These are phyloP conservation scores for Pulveroboletus frians DNA, from an alignment of 768 basidiomycete species.

Conservation along the genomic window DNA sequence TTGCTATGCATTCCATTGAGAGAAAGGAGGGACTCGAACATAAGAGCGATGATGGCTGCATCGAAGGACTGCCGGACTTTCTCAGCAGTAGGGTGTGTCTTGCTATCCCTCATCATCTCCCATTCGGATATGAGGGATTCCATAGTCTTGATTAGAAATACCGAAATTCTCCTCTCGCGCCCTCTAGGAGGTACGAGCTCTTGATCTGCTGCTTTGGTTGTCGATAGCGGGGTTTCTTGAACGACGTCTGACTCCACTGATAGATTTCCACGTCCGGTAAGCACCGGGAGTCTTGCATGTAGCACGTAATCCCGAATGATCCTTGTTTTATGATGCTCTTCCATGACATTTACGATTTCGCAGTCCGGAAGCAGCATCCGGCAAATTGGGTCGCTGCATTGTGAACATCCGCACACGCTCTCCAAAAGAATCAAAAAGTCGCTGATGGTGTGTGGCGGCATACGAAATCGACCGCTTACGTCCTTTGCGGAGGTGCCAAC, in stretches of 20 bases:
- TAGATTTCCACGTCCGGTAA: constrained; percentile 17
- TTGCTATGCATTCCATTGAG: constrained; percentile 62
- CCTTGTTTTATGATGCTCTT: constrained; percentile 51
- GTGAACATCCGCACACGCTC: constrained; percentile 54
- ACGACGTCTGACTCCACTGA: background rate
- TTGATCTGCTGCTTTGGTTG: constrained; percentile 11
- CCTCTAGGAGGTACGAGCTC: constrained; percentile 45
- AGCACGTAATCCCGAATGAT: constrained; percentile 70
- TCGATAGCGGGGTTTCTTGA: constrained; percentile 5
- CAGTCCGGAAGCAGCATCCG: constrained; percentile 65
- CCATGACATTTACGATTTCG: constrained; percentile 52
- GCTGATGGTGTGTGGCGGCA: constrained; percentile 49
- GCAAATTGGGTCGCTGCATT: constrained; percentile 41
- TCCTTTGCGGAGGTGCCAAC: constrained; percentile 38
- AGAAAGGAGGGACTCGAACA: constrained; percentile 62
- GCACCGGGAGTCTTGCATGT: constrained; percentile 52
- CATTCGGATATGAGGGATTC: constrained; percentile 47
- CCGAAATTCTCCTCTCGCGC: constrained; percentile 58
- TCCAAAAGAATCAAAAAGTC: constrained; percentile 65
- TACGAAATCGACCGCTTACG: constrained; percentile 33
- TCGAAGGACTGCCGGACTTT: constrained; percentile 65
- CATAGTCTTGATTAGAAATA: constrained; percentile 59
- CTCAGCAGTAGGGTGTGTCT: constrained; percentile 49
- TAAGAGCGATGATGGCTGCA: constrained; percentile 56
- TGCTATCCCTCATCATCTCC: constrained; percentile 37